These are phyloP conservation scores for Westerdykella ornata DNA, from an alignment of 2,329 filamentous ascomycete genomes.

Conservation along the genomic window DNA sequence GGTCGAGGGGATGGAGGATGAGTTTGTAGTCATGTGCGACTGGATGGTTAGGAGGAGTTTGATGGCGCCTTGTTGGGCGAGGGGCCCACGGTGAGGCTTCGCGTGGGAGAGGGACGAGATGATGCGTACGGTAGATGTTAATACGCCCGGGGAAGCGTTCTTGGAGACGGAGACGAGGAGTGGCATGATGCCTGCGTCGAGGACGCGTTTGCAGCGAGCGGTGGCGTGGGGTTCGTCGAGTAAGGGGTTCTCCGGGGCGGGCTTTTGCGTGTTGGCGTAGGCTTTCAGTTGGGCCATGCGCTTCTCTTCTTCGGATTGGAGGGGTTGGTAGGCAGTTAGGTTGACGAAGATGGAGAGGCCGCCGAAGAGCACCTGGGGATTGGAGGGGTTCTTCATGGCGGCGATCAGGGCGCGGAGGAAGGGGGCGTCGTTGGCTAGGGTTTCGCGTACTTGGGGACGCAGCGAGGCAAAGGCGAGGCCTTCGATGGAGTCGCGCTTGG, in stretches of 20 bases:
- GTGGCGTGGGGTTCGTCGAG: constrained; percentile 71
- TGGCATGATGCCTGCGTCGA: constrained; percentile 71
- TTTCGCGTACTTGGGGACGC: constrained; percentile 77
- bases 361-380: constrained; percentile 66
- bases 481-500: constrained; percentile 69
- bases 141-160: constrained; percentile 61
- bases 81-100: constrained; percentile 64
- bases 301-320: constrained; percentile 81
- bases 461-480: constrained; percentile 88
- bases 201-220: constrained; percentile 67
- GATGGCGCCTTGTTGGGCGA: constrained; percentile 91
- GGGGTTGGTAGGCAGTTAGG: constrained; percentile 71
- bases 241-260: constrained; percentile 55
- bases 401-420: constrained; percentile 66
- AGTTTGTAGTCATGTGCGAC: constrained; percentile 46
- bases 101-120: constrained; percentile 70
- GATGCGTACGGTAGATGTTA: constrained; percentile 68
- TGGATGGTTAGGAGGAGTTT: constrained; percentile 71
- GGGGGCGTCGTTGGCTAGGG: constrained; percentile 59
- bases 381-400: constrained; percentile 42
- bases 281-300: constrained; percentile 87
- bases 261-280: constrained; percentile 79
- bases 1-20: constrained; percentile 40
- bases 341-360: constrained; percentile 80
- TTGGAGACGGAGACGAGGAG: constrained; percentile 71